Evolutionary conservation across 1,284 basidiomycete genomes (phyloP), one percentile per base, ranked within the genome.

Genomic region (Pseudozyma tsukubaensis): DNA sequence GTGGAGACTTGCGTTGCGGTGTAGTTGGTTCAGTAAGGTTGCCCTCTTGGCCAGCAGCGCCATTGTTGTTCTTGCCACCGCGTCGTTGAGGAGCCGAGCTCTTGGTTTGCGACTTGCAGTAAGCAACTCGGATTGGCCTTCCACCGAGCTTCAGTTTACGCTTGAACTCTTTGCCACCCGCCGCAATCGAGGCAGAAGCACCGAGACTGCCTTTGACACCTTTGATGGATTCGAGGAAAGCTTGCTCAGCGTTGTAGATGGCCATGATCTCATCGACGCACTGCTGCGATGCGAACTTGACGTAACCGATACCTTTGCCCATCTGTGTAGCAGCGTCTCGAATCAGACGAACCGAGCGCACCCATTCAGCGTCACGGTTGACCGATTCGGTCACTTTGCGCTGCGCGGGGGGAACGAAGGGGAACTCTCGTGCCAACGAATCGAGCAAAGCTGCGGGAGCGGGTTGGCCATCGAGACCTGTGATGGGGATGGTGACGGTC

Each of bases 281-380:
- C 45, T 50, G 89, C 91, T 80, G 84, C 94, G 79, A 94, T 56
- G 87, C 84, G 76, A 98, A 94, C 77, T 94, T 91, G 10, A 98
- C 91, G 84, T 98, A 98, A 11, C 92, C 95, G 83, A 99, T 96
- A 1, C 96, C 96, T 86, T 97, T 98, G n/a, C 96, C 96, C 37
- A 98, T 89, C 77, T 95, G 94, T 0, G 94, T 97, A 60, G 94
- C 94, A 77, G 90, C 90, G 85, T 99, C 96, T 48, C 94, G 89
- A 48, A 99, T 88, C 66, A 98, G 90, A 36, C 96, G 89, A 10
- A 98, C 94, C 32, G 89, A 89, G 8, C 89, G 89, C 7, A 98
- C 94, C 91, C 92, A 97, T 44, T 83, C 21, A 63, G 81, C 32
- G 64, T 79, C 37, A 80, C 82, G 62, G 8, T 49, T 21, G 14